Evolutionary conservation across 2,329 filamentous ascomycete genomes (phyloP).

Genomic region (Waltergamsia citrina): DNA sequence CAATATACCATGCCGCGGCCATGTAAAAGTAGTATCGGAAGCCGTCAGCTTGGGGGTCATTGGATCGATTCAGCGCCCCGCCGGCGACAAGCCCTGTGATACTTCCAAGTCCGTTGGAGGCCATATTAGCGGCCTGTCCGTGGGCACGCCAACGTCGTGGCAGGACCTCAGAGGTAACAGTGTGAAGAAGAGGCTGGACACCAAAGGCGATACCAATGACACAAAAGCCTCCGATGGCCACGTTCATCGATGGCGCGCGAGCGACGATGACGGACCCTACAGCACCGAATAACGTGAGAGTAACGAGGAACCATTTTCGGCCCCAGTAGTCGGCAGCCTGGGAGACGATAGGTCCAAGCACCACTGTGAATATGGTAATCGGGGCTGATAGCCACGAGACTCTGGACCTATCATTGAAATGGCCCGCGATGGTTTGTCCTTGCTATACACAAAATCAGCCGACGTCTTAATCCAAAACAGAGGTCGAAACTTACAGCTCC

Average conservation of each 20-base stretch:
- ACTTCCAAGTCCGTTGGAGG: conserved; percentile 18
- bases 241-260: conserved; percentile 20
- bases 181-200: conserved; percentile 26
- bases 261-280: conserved; percentile 24
- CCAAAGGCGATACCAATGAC: conserved; percentile 24
- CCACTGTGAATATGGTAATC: conserved; percentile 25
- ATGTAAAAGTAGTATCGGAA: conserved; percentile 27
- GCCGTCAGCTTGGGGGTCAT: conserved; percentile 14
- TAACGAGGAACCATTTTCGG: conserved; percentile 28
- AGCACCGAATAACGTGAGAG: conserved; percentile 19
- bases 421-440: conserved; percentile 18
- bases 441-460: conserved; percentile 12
- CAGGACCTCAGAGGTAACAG: conserved; percentile 27
- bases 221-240: conserved; percentile 25
- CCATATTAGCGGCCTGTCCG: conserved; percentile 22
- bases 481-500: conserved; percentile 16
- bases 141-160: conserved; percentile 23
- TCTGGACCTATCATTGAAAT: conserved; percentile 12
- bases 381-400: conserved; percentile 22
- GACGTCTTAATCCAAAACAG: not conserved
- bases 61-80: conserved; percentile 19
- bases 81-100: conserved; percentile 22
- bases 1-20: conserved; percentile 14
- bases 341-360: conserved; percentile 15
- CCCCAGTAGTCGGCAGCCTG: conserved; percentile 26